Conservation (phyloP, 352 stramenopile species). For the Phytophthora cactorum region DNA sequence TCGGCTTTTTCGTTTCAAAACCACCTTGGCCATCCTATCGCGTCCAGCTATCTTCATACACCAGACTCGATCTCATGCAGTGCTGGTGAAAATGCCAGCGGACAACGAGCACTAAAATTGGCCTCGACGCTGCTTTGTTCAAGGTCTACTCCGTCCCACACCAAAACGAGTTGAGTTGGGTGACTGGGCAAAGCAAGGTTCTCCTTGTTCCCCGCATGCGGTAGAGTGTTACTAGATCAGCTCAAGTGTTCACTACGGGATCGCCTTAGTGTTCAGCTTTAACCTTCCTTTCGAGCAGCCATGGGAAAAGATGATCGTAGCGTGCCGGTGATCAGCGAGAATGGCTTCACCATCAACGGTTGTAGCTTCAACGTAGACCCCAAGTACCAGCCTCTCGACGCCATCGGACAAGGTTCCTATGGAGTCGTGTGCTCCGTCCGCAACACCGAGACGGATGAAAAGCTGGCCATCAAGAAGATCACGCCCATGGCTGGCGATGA, state of each 20-base stretch:
- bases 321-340: slow-evolving; percentile 61
- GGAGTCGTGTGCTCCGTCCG: slow-evolving; percentile 92
- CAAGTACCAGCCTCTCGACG: slow-evolving; percentile 86
- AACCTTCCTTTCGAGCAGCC: neutral
- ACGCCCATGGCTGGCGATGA: slow-evolving; percentile 91
- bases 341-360: slow-evolving; percentile 86
- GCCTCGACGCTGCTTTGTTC: slow-evolving; percentile 11
- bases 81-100: slow-evolving; percentile 31
- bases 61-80: slow-evolving; percentile 29
- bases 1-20: slow-evolving; percentile 41
- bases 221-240: slow-evolving; percentile 13
- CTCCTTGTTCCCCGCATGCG: slow-evolving; percentile 40
- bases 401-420: slow-evolving; percentile 94
- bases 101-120: slow-evolving; percentile 41
- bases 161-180: slow-evolving; percentile 7
- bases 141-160: slow-evolving; percentile 30
- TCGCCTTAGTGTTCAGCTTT: too few species aligned
- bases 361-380: slow-evolving; percentile 82
- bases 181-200: slow-evolving; percentile 38
- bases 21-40: slow-evolving; percentile 12
- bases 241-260: neutral
- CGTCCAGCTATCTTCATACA: slow-evolving; percentile 20
- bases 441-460: slow-evolving; percentile 79
- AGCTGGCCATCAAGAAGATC: slow-evolving; percentile 94
- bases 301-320: slow-evolving; percentile 72